A percentile compares a stretch with the other conserved stretches of the same genome.
Conservation (phyloP, 371 early-diverging fungal genomes). For the Circinella umbellata region DNA sequence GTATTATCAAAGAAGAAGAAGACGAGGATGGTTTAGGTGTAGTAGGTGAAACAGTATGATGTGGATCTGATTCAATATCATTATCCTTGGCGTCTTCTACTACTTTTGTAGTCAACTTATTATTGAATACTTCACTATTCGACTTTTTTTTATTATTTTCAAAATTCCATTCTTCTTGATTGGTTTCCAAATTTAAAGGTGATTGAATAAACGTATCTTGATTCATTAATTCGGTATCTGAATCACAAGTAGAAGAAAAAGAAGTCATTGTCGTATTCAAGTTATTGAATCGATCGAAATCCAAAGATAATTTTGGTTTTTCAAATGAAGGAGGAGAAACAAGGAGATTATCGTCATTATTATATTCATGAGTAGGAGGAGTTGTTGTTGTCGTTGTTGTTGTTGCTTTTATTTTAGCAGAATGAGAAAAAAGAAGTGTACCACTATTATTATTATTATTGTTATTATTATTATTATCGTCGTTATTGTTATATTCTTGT, state of each 20-base stretch:
- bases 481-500: too few relatives aligned
- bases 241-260: neutral
- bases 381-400: too few relatives aligned
- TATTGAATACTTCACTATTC: too few relatives aligned
- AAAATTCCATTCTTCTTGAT: neutral
- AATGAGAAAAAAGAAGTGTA: too few relatives aligned
- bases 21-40: neutral
- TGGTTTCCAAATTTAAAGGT: neutral
- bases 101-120: neutral
- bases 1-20: too few relatives aligned
- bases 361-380: too few relatives aligned
- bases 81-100: neutral
- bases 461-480: too few relatives aligned
- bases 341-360: too few relatives aligned
- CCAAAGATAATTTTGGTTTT: neutral
- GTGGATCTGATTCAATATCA: neutral
- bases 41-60: neutral
- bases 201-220: neutral
- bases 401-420: too few relatives aligned
- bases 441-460: too few relatives aligned
- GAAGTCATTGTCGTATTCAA: neutral
- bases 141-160: too few relatives aligned
- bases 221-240: neutral
- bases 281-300: conserved; percentile 1
- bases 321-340: neutral